Evolutionary conservation across 352 stramenopile species (phyloP), one percentile per base, ranked within the genome.

Genomic region (Salisapilia sapeloensis): DNA sequence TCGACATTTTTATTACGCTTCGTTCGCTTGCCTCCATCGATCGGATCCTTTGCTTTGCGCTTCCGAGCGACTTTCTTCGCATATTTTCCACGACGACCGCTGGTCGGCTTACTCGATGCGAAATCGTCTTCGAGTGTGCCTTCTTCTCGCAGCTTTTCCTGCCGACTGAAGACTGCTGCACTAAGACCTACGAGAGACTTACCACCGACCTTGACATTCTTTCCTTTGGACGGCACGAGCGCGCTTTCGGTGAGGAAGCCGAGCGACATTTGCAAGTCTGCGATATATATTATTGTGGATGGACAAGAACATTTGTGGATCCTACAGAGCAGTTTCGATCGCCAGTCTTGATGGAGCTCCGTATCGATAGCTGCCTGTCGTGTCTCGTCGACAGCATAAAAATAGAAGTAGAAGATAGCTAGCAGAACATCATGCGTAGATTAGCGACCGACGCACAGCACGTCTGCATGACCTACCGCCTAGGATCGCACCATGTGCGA

Each of bases 211-310:
- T 82, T 75, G 51, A 92, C 90, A 32, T 64, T 35, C 57, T 90
- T 94, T 16, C 70, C 77, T 53, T 91, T 92, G 42, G 75, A 90
- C 43, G 78, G 81, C 53, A 94, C 53, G 26, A 94, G 72, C 35
- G 81, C 81, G 38, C 71, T 91, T 63, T 94, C 78, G 3, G 81
- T 93, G n/a, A 94, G 48, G 51, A 93, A 94, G 28, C 81, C 81
- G 6, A 94, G 62, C 44, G 76, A 93, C 78, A 94, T 93, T n/a
- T n/a, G n/a, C n/a, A n/a, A n/a, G n/a, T n/a, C n/a, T n/a, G n/a
- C n/a, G n/a, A n/a, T n/a, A n/a, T n/a, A n/a, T n/a, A n/a, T n/a
- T n/a, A n/a, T n/a, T n/a, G n/a, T n/a, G n/a, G n/a, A n/a, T n/a
- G n/a, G n/a, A n/a, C n/a, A n/a, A n/a, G n/a, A n/a, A n/a, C n/a